Evolutionary conservation across 768 basidiomycete species (phyloP), one percentile per base, ranked within the genome.

Genomic region (Neoboletus brunneissimus): DNA sequence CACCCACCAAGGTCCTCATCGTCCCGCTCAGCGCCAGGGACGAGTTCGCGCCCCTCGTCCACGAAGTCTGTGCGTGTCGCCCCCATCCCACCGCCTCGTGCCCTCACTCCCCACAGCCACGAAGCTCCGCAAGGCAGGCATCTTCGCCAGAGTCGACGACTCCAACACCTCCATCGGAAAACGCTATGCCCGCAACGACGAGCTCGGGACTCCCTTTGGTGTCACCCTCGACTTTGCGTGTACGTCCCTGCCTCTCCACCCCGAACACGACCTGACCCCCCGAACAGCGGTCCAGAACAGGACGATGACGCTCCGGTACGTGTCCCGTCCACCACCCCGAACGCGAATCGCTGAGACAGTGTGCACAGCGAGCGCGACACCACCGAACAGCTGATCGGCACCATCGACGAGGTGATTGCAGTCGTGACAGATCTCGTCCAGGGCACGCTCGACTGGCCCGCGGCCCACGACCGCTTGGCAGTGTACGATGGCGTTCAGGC

Each of bases 111-210:
- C 1, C 25, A 59, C 74, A 97, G 95, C 95, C 47, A 78, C 83
- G 34, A 91, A 94, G 70, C 78, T 98, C 67, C 88, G 97, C 62
- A 81, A 81, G 67, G 88, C 88, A 9, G 96, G 97, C 58, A 82
- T 98, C 51, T 92, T 94, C 69, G 88, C 91, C 47, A 84, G 94
- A 50, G 95, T 98, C 3, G 97, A 98, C 71, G 96, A 98, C 70
- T 98, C 95, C 23, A 91, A 88, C 64, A 87, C 89, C 34, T 88
- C 92, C 9, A 98, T 98, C 67, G 97, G 97, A 41, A 95, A 91
- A 76, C 93, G 96, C 15, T 98, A 98, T 75, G 86, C 97, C 13
- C 85, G 97, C 56, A 99, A 98, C 74, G 97, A 99, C 74, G 97
- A 98, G 75, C 82, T 99, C 44, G 97, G 97, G 60, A 98, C 97